A percentile compares a stretch with the other conserved stretches of the same genome.
Conservation (phyloP, 1,139 yeast species). For the Hemisphaericaspora xylanilytica region DNA sequence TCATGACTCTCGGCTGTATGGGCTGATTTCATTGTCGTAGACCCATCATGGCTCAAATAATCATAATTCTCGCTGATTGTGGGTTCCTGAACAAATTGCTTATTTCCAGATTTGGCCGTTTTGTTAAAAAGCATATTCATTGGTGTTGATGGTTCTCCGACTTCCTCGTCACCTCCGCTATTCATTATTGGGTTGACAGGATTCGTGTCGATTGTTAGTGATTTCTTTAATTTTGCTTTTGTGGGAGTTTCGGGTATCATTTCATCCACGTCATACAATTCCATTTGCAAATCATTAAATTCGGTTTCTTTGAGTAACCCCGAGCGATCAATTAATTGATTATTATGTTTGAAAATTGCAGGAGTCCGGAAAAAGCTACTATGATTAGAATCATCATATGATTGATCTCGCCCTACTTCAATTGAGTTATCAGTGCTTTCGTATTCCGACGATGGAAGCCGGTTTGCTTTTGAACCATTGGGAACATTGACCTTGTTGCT, state of each 20-base stretch:
- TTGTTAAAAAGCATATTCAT: slow-evolving; percentile 15
- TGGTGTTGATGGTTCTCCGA: slow-evolving; percentile 33
- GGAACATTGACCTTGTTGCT: slow-evolving; percentile 19
- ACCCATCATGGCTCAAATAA: background rate
- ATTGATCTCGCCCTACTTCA: slow-evolving; percentile 41
- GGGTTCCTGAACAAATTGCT: slow-evolving; percentile 1
- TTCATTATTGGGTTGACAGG: background rate
- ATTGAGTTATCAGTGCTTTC: slow-evolving; percentile 24
- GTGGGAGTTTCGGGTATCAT: slow-evolving; percentile 46
- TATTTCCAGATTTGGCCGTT: background rate
- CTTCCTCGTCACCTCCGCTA: background rate
- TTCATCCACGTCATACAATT: slow-evolving; percentile 18
- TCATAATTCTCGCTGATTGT: slow-evolving; percentile 1
- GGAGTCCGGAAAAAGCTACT: slow-evolving; percentile 35
- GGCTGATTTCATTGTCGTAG: background rate
- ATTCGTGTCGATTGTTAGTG: background rate
- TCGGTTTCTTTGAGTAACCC: background rate
- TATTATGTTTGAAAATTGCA: background rate
- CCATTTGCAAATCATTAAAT: slow-evolving; percentile 24
- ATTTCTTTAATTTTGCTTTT: background rate
- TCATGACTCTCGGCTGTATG: background rate
- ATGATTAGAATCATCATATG: slow-evolving; percentile 16
- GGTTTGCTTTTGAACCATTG: slow-evolving; percentile 16
- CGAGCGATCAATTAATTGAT: slow-evolving; percentile 1
- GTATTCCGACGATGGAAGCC: background rate